Evolutionary conservation across 805 yeast species (phyloP), one percentile per base, ranked within the genome.

Genomic region (Wickerhamiella australiensis): DNA sequence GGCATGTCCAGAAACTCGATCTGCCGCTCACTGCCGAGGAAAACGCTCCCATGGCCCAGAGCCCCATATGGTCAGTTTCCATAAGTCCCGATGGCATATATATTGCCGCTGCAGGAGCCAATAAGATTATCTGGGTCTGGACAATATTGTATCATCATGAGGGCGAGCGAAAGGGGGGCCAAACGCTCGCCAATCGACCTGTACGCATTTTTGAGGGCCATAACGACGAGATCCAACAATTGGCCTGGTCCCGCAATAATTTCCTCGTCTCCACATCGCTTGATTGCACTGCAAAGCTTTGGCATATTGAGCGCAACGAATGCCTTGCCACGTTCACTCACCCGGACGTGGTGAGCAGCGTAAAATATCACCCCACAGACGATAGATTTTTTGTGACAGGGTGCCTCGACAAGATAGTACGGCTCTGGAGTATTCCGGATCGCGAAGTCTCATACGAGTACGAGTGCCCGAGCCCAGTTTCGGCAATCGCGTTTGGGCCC

Each of bases 161-260:
- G 11, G 46, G 33, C 4, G 44, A 42, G 25, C n/a, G 13, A 12
- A 20, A 33, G 6, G 35, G 33, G 7, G 50, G 37, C n/a, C 21
- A 26, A n/a, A 85, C 88, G 1, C 87, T 88, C 62, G 81, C 79
- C 54, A 75, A 78, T 3, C 61, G 60, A 9, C 95, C 96, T 0
- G 61, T 71, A 13, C 70, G 76, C 26, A 72, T 72, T 12, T 82
- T 78, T 53, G 64, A 62, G 38, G 92, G 84, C 15, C 96, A 90
- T 63, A 64, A 74, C 0, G 75, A 75, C 42, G 82, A 85, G 52
- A 72, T 90, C 13, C 63, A 85, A n/a, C 77, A 83, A 9, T 60
- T 88, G 29, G 85, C 84, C 58, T 88, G 96, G 96, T 82, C 94
- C 47, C 81, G 80, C 57, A 87, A 86, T 65, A 81, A 81, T 61